phyloP scores from a whole-genome alignment of 1,284 basidiomycete species.

The Coniferiporia sulphurascens region DNA sequence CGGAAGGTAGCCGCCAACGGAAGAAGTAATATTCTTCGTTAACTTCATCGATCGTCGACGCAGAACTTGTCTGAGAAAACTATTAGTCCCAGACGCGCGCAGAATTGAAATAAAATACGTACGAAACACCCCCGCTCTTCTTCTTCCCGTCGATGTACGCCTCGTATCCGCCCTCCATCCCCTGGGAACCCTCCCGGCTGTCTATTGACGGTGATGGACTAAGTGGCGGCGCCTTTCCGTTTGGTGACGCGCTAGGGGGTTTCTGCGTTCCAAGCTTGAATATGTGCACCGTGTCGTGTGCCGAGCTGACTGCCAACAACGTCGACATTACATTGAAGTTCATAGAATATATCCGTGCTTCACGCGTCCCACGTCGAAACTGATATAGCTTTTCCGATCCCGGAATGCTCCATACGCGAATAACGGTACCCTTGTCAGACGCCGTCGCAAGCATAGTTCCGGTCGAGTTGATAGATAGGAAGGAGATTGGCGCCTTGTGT shows the following conservation, averaged over 20 bases:
- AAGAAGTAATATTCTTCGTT: conserved; percentile 76
- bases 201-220: conserved; percentile 66
- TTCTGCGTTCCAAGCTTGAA: conserved; percentile 70
- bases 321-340: conserved; percentile 87
- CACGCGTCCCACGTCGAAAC: conserved; percentile 86
- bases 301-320: conserved; percentile 85
- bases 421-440: conserved; percentile 95
- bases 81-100: background rate
- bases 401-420: conserved; percentile 91
- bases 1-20: conserved; percentile 88
- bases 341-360: conserved; percentile 86
- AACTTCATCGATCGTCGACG: conserved; percentile 71
- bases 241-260: conserved; percentile 19
- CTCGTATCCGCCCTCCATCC: conserved; percentile 68
- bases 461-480: conserved; percentile 80
- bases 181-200: conserved; percentile 51
- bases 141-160: conserved; percentile 71
- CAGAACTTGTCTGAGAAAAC: conserved; percentile 40
- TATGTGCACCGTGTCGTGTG: conserved; percentile 96
- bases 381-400: conserved; percentile 92
- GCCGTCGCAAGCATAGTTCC: conserved; percentile 93
- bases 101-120: conserved; percentile 22
- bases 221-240: conserved; percentile 30
- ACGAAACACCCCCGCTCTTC: conserved; percentile 49
- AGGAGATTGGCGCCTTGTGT: conserved; percentile 91